Evolutionary conservation across 2,329 filamentous ascomycete genomes (phyloP).

Genomic region (Fonsecaea multimorphosa): DNA sequence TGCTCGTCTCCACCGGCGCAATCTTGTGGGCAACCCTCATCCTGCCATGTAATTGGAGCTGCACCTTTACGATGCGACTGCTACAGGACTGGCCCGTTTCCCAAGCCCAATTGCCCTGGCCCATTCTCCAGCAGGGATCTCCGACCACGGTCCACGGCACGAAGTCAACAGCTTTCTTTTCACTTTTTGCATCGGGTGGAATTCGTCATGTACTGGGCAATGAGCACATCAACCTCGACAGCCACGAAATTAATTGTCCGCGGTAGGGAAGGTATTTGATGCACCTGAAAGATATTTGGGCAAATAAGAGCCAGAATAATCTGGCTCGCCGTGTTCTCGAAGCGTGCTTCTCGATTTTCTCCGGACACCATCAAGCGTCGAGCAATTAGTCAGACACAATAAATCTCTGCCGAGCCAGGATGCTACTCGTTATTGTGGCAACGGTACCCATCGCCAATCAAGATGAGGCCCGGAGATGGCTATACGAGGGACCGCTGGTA

Average conservation of each 20-base stretch:
- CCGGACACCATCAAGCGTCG: not conserved
- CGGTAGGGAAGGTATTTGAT: not conserved
- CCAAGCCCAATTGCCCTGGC: not conserved
- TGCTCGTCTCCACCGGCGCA: conserved; percentile 11
- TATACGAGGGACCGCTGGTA: not conserved
- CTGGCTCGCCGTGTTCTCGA: not conserved
- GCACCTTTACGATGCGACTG: conserved; percentile 5
- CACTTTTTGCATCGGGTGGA: not conserved
- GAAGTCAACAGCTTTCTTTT: not conserved
- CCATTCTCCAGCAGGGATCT: conserved; percentile 5
- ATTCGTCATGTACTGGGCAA: not conserved
- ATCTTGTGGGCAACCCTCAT: conserved; percentile 9
- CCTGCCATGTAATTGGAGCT: conserved; percentile 4
- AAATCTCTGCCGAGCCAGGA: conserved; percentile 1
- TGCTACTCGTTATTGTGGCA: conserved; percentile 4
- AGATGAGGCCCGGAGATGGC: not conserved
- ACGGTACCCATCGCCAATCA: not conserved
- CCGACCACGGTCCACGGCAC: not conserved
- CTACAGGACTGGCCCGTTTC: not conserved
- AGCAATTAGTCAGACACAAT: conserved; percentile 12
- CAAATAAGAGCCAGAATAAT: not conserved
- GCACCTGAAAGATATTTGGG: not conserved
- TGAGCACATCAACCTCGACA: not conserved
- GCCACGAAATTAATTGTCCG: not conserved
- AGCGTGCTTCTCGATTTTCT: not conserved